phyloP scores from a whole-genome alignment of 164 flowering plant species.

The Taxillus chinensis region DNA sequence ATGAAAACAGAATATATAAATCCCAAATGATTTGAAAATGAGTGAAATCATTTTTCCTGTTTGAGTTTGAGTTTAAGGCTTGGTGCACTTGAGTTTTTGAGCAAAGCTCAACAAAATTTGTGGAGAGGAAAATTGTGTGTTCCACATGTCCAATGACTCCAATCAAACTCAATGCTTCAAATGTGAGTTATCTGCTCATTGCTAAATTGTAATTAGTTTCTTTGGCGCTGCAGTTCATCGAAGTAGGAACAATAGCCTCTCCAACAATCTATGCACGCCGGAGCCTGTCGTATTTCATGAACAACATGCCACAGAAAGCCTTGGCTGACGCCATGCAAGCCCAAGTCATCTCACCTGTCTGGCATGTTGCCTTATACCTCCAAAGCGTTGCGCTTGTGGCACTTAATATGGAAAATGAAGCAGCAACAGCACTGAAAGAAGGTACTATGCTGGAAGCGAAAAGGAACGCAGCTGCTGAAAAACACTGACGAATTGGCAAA shows the following conservation, averaged over 20 bases:
- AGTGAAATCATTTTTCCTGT: too few species aligned
- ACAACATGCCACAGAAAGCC: slow-evolving; percentile 46
- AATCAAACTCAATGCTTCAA: neutral
- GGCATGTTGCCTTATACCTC: slow-evolving; percentile 47
- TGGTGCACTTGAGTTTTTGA: too few species aligned
- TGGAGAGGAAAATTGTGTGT: too few species aligned
- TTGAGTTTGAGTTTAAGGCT: too few species aligned
- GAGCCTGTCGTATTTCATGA: slow-evolving; percentile 37
- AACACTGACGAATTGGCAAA: slow-evolving; percentile 4
- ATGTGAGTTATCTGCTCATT: neutral
- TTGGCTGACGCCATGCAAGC: slow-evolving; percentile 51
- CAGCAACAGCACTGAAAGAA: slow-evolving; percentile 36
- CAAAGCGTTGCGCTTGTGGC: slow-evolving; percentile 39
- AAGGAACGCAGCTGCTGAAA: slow-evolving; percentile 8
- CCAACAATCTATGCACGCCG: slow-evolving; percentile 51
- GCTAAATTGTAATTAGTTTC: neutral
- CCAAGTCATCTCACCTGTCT: slow-evolving; percentile 37
- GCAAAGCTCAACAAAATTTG: too few species aligned
- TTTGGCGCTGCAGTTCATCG: slow-evolving; percentile 31
- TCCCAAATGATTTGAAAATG: too few species aligned
- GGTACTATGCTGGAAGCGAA: slow-evolving; percentile 36
- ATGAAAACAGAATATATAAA: too few species aligned
- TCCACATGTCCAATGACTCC: neutral
- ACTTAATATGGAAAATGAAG: slow-evolving; percentile 36
- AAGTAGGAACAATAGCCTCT: slow-evolving; percentile 42